These are phyloP conservation scores for Rhododendron vialii DNA, from an alignment of 148 eudicot species.

Conservation along the genomic window DNA sequence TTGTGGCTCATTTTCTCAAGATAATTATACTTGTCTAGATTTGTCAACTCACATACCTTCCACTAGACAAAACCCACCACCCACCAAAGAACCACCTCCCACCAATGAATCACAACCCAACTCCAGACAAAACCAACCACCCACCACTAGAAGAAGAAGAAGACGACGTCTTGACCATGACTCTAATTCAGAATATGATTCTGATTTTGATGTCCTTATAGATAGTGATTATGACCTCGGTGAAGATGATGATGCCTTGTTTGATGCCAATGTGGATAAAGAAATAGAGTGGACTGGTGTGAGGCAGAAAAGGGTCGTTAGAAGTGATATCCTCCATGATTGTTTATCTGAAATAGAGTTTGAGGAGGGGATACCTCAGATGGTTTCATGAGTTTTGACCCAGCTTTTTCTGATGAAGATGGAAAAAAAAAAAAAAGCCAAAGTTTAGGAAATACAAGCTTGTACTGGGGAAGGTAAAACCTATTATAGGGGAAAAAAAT, in stretches of 20 bases:
- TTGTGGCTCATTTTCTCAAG: background rate
- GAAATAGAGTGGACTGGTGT: background rate
- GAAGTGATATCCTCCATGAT: background rate
- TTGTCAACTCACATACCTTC: background rate
- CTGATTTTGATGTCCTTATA: background rate
- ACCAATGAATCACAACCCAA: background rate
- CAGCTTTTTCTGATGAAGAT: no score
- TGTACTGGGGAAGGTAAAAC: no score
- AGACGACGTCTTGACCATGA: no score
- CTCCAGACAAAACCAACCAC: background rate
- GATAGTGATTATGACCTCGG: background rate
- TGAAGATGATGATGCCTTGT: background rate
- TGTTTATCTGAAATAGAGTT: background rate
- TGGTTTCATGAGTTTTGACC: no score
- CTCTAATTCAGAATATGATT: background rate
- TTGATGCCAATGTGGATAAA: background rate
- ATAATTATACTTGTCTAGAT: background rate
- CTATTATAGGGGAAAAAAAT: no score
- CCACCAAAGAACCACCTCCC: background rate
- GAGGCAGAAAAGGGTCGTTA: background rate
- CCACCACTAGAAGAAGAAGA: background rate
- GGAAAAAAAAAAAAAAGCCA: no score
- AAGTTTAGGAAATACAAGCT: no score
- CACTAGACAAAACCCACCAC: no score
- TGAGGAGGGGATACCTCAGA: no score